Percentiles rank a stretch among this genome's conserved stretches.
These are phyloP conservation scores for Panus rudis DNA, from an alignment of 768 basidiomycete genomes.

Conservation along the genomic window DNA sequence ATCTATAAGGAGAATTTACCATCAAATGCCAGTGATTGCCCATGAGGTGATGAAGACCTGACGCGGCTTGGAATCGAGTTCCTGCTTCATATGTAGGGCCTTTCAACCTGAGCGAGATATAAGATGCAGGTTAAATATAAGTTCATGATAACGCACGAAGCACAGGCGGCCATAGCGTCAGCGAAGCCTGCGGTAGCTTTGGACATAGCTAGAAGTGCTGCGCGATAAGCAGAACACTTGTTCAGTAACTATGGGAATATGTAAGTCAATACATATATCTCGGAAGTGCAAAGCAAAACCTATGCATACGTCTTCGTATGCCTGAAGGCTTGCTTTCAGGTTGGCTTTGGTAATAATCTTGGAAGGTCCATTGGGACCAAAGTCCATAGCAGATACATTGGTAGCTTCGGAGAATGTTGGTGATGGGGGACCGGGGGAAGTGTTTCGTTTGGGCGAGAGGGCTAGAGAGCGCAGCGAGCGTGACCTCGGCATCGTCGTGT, in stretches of 20 bases:
- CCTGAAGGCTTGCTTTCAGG: conserved; percentile 69
- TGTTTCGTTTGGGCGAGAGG: conserved; percentile 38
- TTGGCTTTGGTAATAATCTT: conserved; percentile 80
- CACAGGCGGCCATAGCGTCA: conserved; percentile 77
- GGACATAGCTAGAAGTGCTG: conserved; percentile 74
- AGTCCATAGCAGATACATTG: conserved; percentile 69
- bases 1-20: conserved; percentile 34
- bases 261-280: too few relatives aligned
- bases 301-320: conserved; percentile 72
- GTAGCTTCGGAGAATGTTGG: conserved; percentile 82
- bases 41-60: conserved; percentile 86
- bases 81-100: conserved; percentile 77
- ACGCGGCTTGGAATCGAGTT: conserved; percentile 76
- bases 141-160: conserved; percentile 46
- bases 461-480: conserved; percentile 51
- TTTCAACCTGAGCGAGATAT: conserved; percentile 45
- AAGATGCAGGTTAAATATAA: neutral
- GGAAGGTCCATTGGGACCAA: conserved; percentile 65
- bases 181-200: conserved; percentile 81
- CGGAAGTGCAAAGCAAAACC: conserved; percentile 3
- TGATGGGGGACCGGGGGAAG: conserved; percentile 61
- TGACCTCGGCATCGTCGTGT: conserved; percentile 41
- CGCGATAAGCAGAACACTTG: conserved; percentile 72
- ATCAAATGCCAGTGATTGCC: conserved; percentile 91
- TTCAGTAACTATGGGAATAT: conserved; percentile 53